Evolutionary conservation across 768 basidiomycete genomes (phyloP), one percentile per base, ranked within the genome.

Genomic region (Hypholoma sublateritium): DNA sequence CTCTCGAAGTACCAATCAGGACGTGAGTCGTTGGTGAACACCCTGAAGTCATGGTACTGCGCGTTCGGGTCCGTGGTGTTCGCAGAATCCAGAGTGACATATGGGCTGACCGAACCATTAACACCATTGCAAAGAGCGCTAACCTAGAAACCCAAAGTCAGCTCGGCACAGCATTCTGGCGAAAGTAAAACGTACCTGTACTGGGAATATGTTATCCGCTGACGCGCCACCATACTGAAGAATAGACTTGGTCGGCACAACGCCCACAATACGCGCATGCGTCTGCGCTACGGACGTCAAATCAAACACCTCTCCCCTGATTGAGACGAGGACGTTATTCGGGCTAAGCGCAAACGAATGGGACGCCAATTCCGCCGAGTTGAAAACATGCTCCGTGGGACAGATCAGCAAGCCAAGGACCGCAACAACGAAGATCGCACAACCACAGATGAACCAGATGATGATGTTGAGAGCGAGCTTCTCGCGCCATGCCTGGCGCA

Each of bases 1-100:
- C 78, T 80, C 74, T 98, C 90, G 62, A 91, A 95, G 71, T 98
- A 99, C 97, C 97, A 99, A 68, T 99, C 97, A 0, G 97, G 96
- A 8, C 97, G 85, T 0, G 89, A 88, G 66, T 98, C 96, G 57
- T 87, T 89, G 35, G 87, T 89, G 67, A 79, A 87, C 0, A 87
- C 88, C 16, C 96, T 90, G 84, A 99, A 99, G 69, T 99, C 96
- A 70, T 98, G 97, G 69, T 98, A 99, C 64, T 85, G 78, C 0
- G 89, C 78, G 65, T 95, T 90, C 16, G 74, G 66, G 59, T 91
- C 88, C 19, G 88, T 84, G 67, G 82, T 81, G 74, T 98, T 99
- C 61, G 77, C 77, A 5, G 90, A 82, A 64, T 86, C 83, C 59
- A 96, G 78, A 1, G 81, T 79, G 19, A 99, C 85, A 70, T 88